A percentile compares a stretch with the other conserved stretches of the same genome.
phyloP scores from a whole-genome alignment of 2,329 filamentous ascomycete genomes.

The Aureobasidium sp. region DNA sequence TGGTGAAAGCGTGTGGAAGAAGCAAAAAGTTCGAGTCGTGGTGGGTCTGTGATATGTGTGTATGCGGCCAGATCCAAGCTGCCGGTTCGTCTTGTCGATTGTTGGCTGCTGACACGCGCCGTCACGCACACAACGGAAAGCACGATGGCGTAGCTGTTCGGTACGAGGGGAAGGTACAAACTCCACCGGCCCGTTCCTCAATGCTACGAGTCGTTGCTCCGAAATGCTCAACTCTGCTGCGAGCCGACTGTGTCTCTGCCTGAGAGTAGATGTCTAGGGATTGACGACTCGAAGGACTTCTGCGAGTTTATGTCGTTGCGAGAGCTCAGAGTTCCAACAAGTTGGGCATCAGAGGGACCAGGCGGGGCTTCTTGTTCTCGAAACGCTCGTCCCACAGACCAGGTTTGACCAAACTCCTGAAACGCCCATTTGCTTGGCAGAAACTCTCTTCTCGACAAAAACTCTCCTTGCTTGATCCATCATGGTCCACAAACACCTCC shows the following conservation, averaged over 20 bases:
- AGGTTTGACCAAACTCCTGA: slow-evolving; percentile 9
- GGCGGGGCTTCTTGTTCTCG: slow-evolving; percentile 3
- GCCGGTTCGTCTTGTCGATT: background rate
- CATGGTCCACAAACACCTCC: background rate
- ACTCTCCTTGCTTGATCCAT: slow-evolving; percentile 1
- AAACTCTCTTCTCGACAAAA: background rate
- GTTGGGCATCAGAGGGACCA: slow-evolving; percentile 7
- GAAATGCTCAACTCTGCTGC: background rate
- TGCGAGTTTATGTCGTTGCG: background rate
- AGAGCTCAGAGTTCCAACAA: background rate
- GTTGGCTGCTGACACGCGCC: slow-evolving; percentile 5
- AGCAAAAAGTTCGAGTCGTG: slow-evolving; percentile 7
- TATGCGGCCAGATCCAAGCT: slow-evolving; percentile 1
- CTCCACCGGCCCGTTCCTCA: background rate
- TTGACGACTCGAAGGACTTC: background rate
- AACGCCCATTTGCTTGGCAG: background rate
- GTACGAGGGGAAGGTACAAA: background rate
- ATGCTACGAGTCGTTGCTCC: background rate
- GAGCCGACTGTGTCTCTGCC: background rate
- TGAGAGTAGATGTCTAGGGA: background rate
- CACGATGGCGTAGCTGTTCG: slow-evolving; percentile 4
- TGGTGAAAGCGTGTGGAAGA: background rate
- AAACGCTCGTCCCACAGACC: slow-evolving; percentile 4
- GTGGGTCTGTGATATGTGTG: background rate
- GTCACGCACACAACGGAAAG: slow-evolving; percentile 3